Base-by-base conservation (phyloP, 2,329 filamentous ascomycete genomes). In the Exophiala oligosperma region DNA sequence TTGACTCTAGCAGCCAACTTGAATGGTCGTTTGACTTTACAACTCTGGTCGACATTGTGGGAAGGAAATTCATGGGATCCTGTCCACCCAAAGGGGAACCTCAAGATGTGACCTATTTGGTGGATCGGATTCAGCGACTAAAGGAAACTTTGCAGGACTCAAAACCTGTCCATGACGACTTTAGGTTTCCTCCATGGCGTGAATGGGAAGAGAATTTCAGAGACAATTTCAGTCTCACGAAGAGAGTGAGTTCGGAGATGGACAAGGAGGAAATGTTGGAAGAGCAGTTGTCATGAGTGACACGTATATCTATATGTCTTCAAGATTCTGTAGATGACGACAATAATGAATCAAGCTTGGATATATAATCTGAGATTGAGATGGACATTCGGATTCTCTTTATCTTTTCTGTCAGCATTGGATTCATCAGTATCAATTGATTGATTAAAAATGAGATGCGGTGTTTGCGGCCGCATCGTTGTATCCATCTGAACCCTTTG, bases 21-120 rank as follows among this genome's bases (percentile, higher is more conserved):
- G 23, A 37, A n/a, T 63, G 56, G 49, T 53, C 57, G 9, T 23
- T 55, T 41, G 46, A 54, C 9, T 58, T 54, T 38, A 51, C 48
- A 8, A 28, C 56, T 24, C 50, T 54, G 51, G 35, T 54, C 12
- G 37, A 28, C n/a, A 28, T 48, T 12, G 46, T 29, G 4, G 46
- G 46, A 9, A 48, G n/a, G 24, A 29, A n/a, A 4, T 29, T 28
- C 8, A 48, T 23, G 7, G 24, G 4, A 11, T 35, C 44, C 44
- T 7, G 4, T 29, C 29, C 9, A 17, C 23, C n/a, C 46, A 11
- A 48, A 32, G 26, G 17, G 17, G 17, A n/a, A 11, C 40, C n/a
- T 43, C 40, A 21, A 43, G 46, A 48, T n/a, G n/a, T 48, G 46
- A 14, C 2, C 2, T 48, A 48, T 48, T 29, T 48, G 9, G n/a